Percentiles rank a stretch among this genome's conserved stretches.
These are phyloP conservation scores for Eimeria maxima DNA, from an alignment of 169 alveolate genomes.

Conservation along the genomic window DNA sequence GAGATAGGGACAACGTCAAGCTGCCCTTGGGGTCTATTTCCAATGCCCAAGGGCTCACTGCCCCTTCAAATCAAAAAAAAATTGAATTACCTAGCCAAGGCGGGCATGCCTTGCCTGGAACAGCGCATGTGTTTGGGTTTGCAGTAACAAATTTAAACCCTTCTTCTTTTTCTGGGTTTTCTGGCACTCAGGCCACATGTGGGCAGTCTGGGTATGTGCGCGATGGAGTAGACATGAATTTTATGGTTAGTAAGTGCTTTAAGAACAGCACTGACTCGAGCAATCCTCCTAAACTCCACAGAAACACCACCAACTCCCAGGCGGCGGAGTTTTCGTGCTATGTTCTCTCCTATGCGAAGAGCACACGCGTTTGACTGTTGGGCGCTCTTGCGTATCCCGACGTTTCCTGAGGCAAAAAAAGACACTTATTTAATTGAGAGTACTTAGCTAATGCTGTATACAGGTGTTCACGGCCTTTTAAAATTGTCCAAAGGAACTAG, in stretches of 20 bases:
- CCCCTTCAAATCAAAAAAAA: neutral
- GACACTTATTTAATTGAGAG: neutral
- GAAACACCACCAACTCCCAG: slow-evolving; percentile 91
- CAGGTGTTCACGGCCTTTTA: neutral
- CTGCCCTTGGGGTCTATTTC: neutral
- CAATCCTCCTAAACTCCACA: slow-evolving; percentile 90
- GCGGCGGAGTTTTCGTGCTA: slow-evolving; percentile 93
- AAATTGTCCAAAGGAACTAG: neutral
- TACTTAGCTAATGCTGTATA: neutral
- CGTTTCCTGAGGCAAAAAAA: slow-evolving; percentile 89
- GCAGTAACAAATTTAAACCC: slow-evolving; percentile 85
- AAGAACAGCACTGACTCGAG: slow-evolving; percentile 90
- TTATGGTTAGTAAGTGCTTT: slow-evolving; percentile 93
- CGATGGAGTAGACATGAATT: slow-evolving; percentile 89
- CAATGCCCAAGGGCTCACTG: neutral
- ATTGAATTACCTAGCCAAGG: neutral
- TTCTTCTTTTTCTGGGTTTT: slow-evolving; percentile 91
- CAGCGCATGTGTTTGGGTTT: neutral
- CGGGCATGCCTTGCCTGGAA: neutral
- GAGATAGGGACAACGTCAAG: neutral
- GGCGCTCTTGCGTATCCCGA: slow-evolving; percentile 90
- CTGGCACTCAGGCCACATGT: slow-evolving; percentile 89
- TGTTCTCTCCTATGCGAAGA: slow-evolving; percentile 92
- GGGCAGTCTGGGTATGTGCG: slow-evolving; percentile 93
- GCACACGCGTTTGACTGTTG: slow-evolving; percentile 92